A percentile compares a stretch with the other conserved stretches of the same genome.
phyloP scores from a whole-genome alignment of 805 yeast species.

The Starmerella sirachaensis region DNA sequence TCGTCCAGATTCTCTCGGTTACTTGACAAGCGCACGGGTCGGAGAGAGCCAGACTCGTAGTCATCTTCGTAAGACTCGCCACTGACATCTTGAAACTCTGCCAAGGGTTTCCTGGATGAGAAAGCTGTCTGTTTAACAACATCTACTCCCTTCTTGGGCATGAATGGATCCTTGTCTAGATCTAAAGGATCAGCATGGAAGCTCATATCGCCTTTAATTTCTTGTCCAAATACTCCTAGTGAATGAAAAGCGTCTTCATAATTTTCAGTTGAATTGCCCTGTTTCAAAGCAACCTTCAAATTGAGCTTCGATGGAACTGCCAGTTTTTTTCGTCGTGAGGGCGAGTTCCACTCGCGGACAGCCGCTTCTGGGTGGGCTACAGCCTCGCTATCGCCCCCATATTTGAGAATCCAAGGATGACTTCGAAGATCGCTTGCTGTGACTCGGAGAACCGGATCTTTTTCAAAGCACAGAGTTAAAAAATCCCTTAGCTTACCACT shows the following conservation, averaged over 20 bases:
- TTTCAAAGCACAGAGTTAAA: conserved; percentile 55
- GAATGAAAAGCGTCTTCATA: conserved; percentile 19
- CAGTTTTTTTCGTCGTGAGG: conserved; percentile 11
- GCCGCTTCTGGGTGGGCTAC: conserved; percentile 24
- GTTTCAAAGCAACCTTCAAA: conserved; percentile 7
- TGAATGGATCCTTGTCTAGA: too few species aligned
- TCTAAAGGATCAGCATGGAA: neutral
- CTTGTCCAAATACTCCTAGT: conserved; percentile 14
- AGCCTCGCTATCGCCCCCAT: conserved; percentile 7
- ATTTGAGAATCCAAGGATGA: conserved; percentile 50
- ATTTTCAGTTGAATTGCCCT: conserved; percentile 3
- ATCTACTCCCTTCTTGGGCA: too few species aligned
- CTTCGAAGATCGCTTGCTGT: conserved; percentile 43
- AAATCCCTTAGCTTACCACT: conserved; percentile 42
- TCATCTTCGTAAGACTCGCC: conserved; percentile 15
- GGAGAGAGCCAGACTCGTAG: conserved; percentile 29
- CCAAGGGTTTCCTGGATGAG: conserved; percentile 25
- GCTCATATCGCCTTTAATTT: neutral
- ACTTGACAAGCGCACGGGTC: conserved; percentile 3
- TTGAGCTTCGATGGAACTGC: conserved; percentile 21
- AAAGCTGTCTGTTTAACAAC: too few species aligned
- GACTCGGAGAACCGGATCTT: conserved; percentile 48
- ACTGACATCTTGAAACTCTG: conserved; percentile 35
- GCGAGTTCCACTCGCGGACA: conserved; percentile 26
- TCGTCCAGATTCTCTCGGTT: conserved; percentile 23